Conservation (phyloP, 805 yeast genomes). For the Kazachstania bromeliacearum region DNA sequence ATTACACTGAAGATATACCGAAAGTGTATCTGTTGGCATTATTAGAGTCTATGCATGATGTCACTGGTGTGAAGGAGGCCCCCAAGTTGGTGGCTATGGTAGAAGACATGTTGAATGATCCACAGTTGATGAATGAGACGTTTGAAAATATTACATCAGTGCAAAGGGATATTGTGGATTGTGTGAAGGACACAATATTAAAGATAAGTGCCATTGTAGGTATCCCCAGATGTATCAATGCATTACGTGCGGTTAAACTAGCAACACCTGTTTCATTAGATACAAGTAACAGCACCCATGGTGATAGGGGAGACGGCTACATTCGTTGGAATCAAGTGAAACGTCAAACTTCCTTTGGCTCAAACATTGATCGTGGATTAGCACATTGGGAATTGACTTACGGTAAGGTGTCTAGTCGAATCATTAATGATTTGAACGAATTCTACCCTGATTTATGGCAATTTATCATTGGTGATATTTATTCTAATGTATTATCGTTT, state of each 20-base stretch:
- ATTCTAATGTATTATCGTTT: constrained; percentile 64
- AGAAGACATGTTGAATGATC: background rate
- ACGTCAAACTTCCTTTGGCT: constrained; percentile 2
- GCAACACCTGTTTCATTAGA: constrained; percentile 48
- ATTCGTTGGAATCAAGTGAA: background rate
- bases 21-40: constrained; percentile 43
- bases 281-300: too few relatives aligned
- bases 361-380: constrained; percentile 37
- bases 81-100: background rate
- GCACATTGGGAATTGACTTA: constrained; percentile 65
- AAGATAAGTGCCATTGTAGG: constrained; percentile 74
- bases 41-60: background rate
- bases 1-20: constrained; percentile 71
- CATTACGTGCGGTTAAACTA: constrained; percentile 51
- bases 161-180: constrained; percentile 31
- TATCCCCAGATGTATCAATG: constrained; percentile 72
- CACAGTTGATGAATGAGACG: background rate
- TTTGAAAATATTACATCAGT: background rate
- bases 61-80: background rate
- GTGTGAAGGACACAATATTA: constrained; percentile 64
- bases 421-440: constrained; percentile 51
- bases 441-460: constrained; percentile 82
- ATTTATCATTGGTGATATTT: constrained; percentile 59
- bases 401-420: constrained; percentile 59
- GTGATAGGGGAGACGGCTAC: background rate